These are phyloP conservation scores for Talaromyces pinophilus DNA, from an alignment of 2,329 filamentous ascomycete genomes.

Conservation along the genomic window DNA sequence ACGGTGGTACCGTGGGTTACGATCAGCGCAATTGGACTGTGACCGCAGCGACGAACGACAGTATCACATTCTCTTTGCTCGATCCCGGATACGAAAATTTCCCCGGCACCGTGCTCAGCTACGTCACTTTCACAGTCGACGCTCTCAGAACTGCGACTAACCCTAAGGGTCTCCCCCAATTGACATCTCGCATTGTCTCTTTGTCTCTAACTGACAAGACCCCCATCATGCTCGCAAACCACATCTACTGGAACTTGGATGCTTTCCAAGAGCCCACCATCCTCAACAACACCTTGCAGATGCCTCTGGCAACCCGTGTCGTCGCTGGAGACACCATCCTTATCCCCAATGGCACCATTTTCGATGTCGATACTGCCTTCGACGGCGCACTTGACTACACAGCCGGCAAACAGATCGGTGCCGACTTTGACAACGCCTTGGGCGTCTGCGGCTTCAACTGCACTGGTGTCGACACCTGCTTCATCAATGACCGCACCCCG, in stretches of 20 bases:
- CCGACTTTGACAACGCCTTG: conserved; percentile 63
- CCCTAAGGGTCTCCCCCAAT: conserved; percentile 44
- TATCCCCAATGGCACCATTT: conserved; percentile 75
- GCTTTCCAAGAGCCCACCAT: conserved; percentile 48
- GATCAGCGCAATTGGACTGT: conserved; percentile 54
- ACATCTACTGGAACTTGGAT: conserved; percentile 56
- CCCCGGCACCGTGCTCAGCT: conserved; percentile 50
- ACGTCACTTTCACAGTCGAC: conserved; percentile 49
- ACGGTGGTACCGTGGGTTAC: conserved; percentile 53
- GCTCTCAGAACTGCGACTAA: conserved; percentile 39
- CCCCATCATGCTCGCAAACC: conserved; percentile 54
- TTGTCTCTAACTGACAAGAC: conserved; percentile 49
- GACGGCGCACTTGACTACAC: conserved; percentile 63
- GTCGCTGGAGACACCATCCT: conserved; percentile 60
- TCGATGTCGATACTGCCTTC: conserved; percentile 71
- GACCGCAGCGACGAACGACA: conserved; percentile 41
- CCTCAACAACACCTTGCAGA: conserved; percentile 48
- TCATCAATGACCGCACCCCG: conserved; percentile 48
- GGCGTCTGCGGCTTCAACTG: conserved; percentile 81
- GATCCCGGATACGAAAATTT: conserved; percentile 49
- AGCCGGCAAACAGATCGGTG: conserved; percentile 74
- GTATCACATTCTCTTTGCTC: conserved; percentile 50
- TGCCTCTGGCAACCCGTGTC: conserved; percentile 50
- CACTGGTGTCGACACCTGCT: conserved; percentile 74
- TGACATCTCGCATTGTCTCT: conserved; percentile 49